phyloP scores from a whole-genome alignment of 306 rosid genomes.

The Inga laurina region DNA sequence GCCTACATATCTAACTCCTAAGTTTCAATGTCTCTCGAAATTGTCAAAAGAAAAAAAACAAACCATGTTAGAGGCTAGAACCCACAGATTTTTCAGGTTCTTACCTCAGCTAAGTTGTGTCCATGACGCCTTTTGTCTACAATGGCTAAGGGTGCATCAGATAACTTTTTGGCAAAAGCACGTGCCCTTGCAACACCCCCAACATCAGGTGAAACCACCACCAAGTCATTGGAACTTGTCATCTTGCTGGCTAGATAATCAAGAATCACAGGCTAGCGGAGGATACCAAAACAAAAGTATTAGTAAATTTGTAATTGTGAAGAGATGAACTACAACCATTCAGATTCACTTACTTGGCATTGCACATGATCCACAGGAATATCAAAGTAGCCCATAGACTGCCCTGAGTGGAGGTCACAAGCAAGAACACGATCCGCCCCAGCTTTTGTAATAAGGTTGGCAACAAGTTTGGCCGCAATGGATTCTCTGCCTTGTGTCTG shows the following conservation, averaged over 20 bases:
- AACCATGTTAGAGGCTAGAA: not conserved
- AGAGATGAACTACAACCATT: conserved; percentile 27
- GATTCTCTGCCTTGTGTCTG: conserved; percentile 99
- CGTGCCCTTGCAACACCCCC: conserved; percentile 99
- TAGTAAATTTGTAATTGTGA: conserved; percentile 28
- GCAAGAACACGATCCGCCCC: conserved; percentile 98
- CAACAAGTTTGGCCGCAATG: conserved; percentile 95
- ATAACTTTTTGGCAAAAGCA: conserved; percentile 91
- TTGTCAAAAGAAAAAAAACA: not conserved
- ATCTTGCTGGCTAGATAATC: conserved; percentile 98
- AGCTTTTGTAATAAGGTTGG: conserved; percentile 92
- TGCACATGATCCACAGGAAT: conserved; percentile 97
- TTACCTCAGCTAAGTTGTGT: conserved; percentile 94
- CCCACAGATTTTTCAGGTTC: conserved; percentile 1
- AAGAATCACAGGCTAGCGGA: conserved; percentile 80
- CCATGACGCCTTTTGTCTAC: conserved; percentile 97
- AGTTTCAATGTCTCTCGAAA: not conserved
- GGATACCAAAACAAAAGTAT: conserved; percentile 38
- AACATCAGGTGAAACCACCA: conserved; percentile 98
- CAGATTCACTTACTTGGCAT: conserved; percentile 62
- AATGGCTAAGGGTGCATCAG: conserved; percentile 97
- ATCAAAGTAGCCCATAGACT: conserved; percentile 97
- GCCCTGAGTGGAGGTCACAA: conserved; percentile 99
- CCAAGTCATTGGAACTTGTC: conserved; percentile 76
- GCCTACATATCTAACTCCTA: not conserved